These are phyloP conservation scores for Saturnispora diversa DNA, from an alignment of 805 yeast genomes.

Conservation along the genomic window DNA sequence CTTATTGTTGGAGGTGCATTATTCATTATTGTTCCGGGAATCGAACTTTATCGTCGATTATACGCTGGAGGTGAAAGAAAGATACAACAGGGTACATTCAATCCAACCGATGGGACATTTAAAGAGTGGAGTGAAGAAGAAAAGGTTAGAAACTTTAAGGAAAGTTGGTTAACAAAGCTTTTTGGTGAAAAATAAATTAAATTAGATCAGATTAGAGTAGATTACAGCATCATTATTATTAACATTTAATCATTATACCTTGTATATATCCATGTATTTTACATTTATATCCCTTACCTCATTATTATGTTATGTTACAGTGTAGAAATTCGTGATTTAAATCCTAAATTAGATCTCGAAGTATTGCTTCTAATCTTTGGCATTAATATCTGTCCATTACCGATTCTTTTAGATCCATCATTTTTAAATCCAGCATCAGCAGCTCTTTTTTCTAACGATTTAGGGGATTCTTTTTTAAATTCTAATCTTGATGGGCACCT, in stretches of 20 bases:
- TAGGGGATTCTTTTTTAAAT: background rate
- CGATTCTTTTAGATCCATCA: background rate
- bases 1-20: slow-evolving; percentile 29
- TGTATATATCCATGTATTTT: too few relatives aligned
- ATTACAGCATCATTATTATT: too few relatives aligned
- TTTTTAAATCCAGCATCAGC: background rate
- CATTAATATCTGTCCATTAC: background rate
- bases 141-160: slow-evolving; percentile 29
- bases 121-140: slow-evolving; percentile 39
- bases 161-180: slow-evolving; percentile 33
- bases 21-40: slow-evolving; percentile 25
- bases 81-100: slow-evolving; percentile 38
- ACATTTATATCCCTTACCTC: background rate
- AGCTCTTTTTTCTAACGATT: background rate
- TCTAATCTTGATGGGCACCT: background rate
- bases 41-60: slow-evolving; percentile 28
- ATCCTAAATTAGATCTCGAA: background rate
- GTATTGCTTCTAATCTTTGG: slow-evolving; percentile 6
- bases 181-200: slow-evolving; percentile 36
- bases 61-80: slow-evolving; percentile 36
- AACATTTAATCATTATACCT: too few relatives aligned
- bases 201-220: too few relatives aligned
- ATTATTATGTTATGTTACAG: background rate
- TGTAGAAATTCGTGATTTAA: slow-evolving; percentile 8
- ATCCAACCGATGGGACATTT: slow-evolving; percentile 37